Base-by-base conservation (phyloP, 768 basidiomycete genomes). In the Boletus vinaceobasis region DNA sequence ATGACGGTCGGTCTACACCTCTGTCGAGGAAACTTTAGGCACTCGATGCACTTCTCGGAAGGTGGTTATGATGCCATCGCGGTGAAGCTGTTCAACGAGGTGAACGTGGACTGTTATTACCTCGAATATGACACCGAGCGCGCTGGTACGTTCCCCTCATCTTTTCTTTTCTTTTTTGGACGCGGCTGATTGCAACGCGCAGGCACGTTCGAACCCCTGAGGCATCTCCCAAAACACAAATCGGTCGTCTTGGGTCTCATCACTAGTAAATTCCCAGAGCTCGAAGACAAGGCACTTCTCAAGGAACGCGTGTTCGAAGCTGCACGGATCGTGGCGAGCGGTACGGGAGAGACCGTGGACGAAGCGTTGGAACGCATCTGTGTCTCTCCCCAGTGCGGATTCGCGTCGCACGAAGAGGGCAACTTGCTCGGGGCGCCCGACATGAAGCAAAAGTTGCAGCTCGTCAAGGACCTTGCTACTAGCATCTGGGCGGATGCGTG, bases 301-400 rank as follows among this genome's bases (percentile, higher is more conserved):
- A 70, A 70, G 60, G 58, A 65, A 43, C 73, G 76, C 8, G 70
- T 82, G 43, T 61, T 74, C 33, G 67, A 73, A 7, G 80, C 80
- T 0, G 80, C 79, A 3, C 65, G 69, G 33, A 64, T 71, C 44
- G 67, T 80, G 23, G 75, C 79, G 1, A 65, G 69, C 33, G 77
- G 77, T 14, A 50, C 69, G 9, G 66, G 67, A 38, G 66, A 70
- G 65, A 69, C 72, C 5, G 58, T 68, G 40, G 75, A 75, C 47
- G 72, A 75, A 49, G 79, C 79, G 9, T 2, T 61, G 36, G 36
- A 56, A 43, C 75, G 74, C 53, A 70, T 81, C 29, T 69, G 71
- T 44, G 71, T 81, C 53, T 75, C 74, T n/a, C 76, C 79, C 1
- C 79, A 81, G 64, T 81, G 80, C 48, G 80, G 80, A 11, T 80